Base-by-base conservation (phyloP, 257 asterid genomes). In the Nicotiana sylvestris region DNA sequence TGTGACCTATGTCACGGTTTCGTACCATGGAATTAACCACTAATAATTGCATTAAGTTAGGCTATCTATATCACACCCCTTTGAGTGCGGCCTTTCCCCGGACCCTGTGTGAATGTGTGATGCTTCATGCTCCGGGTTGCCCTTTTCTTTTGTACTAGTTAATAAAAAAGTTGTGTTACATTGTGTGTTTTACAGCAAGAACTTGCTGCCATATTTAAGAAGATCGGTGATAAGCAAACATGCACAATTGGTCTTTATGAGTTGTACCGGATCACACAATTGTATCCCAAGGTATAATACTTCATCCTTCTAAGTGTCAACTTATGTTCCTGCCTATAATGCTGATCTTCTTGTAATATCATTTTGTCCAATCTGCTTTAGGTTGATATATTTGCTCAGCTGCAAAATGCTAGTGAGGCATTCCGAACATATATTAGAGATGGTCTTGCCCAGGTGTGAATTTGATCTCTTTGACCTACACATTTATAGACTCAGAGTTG, bases 211-310 rank as follows among this genome's bases (percentile, higher is more conserved):
- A 95, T 96, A 82, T 96, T 94, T 82, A 96, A 96, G 92, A 96
- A 96, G 90, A 96, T 96, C 81, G 99, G 98, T 81, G 99, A 96
- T 90, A 96, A 95, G 92, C 98, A 96, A 89, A 96, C 99, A 10
- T 93, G 99, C 90, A 91, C 98, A 46, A 96, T 96, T 83, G 99
- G 99, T 85, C 95, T 96, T 51, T 96, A 91, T 81, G 99, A 96
- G 85, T 93, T 96, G 43, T 95, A 96, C 85, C 95, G 98, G 87
- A 95, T 96, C 78, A 96, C 99, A 17, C 99, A 96, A 83, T 86
- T 96, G 81, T 96, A 96, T 85, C 99, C 99, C 69, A 95, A 91
- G 98, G 99, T 90, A 85, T 66, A 49, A 55, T 86, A 78, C 83
- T 49, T 43, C 65, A 32, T 81, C 58, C 37, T 49, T 10, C 30